These are phyloP conservation scores for Eucommia ulmoides DNA, from an alignment of 257 asterid species.

Conservation along the genomic window DNA sequence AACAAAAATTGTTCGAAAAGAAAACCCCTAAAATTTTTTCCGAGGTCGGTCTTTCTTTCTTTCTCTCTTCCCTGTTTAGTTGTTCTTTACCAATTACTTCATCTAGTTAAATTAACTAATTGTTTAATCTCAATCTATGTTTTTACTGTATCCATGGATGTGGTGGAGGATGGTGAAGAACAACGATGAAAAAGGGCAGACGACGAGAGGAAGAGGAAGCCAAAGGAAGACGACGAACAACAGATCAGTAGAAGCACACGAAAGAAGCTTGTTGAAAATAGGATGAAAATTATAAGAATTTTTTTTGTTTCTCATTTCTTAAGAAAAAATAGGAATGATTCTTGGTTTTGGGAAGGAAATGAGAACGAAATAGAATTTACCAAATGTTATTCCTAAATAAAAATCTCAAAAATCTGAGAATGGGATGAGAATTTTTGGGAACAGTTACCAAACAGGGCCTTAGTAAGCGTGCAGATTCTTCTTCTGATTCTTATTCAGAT, in stretches of 20 bases:
- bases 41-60: slow-evolving; percentile 34
- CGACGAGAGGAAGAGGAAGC: slow-evolving; percentile 33
- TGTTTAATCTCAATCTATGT: not conserved
- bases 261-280: no score
- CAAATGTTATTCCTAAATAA: no score
- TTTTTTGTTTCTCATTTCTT: no score
- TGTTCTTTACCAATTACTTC: not conserved
- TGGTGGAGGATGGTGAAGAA: slow-evolving; percentile 13
- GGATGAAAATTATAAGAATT: no score
- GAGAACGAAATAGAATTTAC: no score
- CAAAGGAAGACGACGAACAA: no score
- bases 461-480: slow-evolving; percentile 24
- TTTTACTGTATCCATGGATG: slow-evolving; percentile 2
- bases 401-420: no score
- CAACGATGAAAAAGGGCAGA: slow-evolving; percentile 38
- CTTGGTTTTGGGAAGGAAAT: no score
- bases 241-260: no score
- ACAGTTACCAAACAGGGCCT: no score
- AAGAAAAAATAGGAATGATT: no score
- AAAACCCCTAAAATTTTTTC: slow-evolving; percentile 43
- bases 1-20: slow-evolving; percentile 34
- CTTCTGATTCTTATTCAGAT: slow-evolving; percentile 42
- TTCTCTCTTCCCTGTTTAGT: not conserved
- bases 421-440: no score
- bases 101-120: slow-evolving; percentile 5